These are phyloP conservation scores for Alternaria solani DNA, from an alignment of 2,329 filamentous ascomycete species.

Conservation along the genomic window DNA sequence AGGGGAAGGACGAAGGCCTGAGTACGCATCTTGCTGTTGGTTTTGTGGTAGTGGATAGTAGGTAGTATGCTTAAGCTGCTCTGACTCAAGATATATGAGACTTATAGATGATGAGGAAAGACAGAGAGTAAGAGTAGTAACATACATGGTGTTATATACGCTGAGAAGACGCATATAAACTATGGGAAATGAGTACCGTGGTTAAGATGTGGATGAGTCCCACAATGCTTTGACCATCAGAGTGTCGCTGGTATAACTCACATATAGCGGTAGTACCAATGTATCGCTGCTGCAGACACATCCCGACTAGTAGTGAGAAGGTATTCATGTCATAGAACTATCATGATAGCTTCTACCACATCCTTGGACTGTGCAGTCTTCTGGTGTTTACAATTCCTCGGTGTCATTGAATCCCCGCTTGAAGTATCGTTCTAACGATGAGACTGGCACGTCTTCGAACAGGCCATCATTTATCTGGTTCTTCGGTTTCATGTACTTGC, in stretches of 20 bases:
- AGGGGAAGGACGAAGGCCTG: neutral
- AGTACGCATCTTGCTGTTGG: neutral
- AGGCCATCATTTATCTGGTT: neutral
- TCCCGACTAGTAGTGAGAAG: neutral
- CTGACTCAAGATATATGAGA: neutral
- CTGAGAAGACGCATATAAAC: neutral
- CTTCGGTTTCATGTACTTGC: conserved; percentile 10
- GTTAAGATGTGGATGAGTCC: neutral
- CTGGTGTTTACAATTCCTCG: neutral
- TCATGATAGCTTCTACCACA: neutral
- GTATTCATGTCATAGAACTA: neutral
- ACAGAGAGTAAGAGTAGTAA: neutral
- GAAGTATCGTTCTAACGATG: neutral
- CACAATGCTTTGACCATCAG: neutral
- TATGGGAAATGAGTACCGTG: neutral
- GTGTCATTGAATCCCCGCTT: neutral
- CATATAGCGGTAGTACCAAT: neutral
- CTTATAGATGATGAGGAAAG: neutral
- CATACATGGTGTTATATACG: neutral
- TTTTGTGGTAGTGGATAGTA: neutral
- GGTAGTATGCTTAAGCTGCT: neutral
- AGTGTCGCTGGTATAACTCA: neutral
- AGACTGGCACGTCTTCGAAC: neutral
- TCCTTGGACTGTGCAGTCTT: neutral
- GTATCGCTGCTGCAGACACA: neutral